These are phyloP conservation scores for Nemania diffusa DNA, from an alignment of 2,329 filamentous ascomycete species.

Conservation along the genomic window DNA sequence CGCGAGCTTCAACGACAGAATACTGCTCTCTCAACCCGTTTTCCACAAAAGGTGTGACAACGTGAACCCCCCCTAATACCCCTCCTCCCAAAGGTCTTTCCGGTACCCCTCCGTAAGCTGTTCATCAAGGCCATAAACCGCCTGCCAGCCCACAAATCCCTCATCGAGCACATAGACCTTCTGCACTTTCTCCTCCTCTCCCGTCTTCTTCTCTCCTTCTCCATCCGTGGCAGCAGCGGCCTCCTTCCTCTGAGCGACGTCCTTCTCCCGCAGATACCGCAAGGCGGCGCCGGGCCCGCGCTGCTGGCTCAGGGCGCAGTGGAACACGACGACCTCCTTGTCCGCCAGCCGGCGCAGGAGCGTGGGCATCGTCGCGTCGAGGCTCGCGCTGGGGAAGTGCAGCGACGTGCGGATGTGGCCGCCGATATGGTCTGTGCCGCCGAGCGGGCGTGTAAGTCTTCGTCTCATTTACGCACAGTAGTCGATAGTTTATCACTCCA, in stretches of 20 bases:
- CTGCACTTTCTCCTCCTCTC: constrained; percentile 60
- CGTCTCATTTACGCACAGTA: too few species aligned
- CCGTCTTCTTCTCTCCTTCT: constrained; percentile 39
- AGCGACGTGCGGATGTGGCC: constrained; percentile 84
- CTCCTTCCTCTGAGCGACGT: too few species aligned
- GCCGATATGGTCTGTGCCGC: constrained; percentile 78
- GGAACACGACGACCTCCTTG: constrained; percentile 89
- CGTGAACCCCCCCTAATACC: neutral
- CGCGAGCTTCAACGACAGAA: too few species aligned
- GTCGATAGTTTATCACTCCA: too few species aligned
- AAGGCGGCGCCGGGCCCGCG: constrained; percentile 87
- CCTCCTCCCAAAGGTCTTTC: constrained; percentile 82
- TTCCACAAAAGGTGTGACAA: too few species aligned
- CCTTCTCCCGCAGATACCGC: constrained; percentile 78
- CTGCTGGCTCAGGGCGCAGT: constrained; percentile 92
- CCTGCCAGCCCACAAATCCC: constrained; percentile 91
- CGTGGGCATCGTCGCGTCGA: constrained; percentile 82
- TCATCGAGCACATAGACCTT: constrained; percentile 83
- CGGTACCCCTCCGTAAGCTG: constrained; percentile 84
- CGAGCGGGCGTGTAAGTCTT: neutral
- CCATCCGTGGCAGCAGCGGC: constrained; percentile 49
- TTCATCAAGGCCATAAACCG: constrained; percentile 80
- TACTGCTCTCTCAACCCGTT: too few species aligned
- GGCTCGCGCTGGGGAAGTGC: constrained; percentile 77
- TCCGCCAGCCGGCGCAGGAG: constrained; percentile 81